These are phyloP conservation scores for Hippophae rhamnoides DNA, from an alignment of 306 rosid genomes.

Conservation along the genomic window DNA sequence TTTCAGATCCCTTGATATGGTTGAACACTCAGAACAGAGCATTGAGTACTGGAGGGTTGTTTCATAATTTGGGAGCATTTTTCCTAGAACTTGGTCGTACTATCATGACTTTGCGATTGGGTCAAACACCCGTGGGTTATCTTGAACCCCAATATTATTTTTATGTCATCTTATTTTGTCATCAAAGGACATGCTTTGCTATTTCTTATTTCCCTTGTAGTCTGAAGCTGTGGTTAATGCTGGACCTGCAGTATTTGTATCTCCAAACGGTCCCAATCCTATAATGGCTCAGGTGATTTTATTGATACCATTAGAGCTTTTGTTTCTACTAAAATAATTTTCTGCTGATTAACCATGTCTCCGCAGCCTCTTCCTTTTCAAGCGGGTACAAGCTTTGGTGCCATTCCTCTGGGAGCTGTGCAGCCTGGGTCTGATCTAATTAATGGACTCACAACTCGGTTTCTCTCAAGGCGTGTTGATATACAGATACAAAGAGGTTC, in stretches of 20 bases:
- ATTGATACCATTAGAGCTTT: conserved; percentile 10
- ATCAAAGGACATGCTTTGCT: conserved; percentile 9
- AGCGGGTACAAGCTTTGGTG: conserved; percentile 57
- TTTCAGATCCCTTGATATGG: conserved; percentile 51
- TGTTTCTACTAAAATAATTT: conserved; percentile 12
- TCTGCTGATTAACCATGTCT: conserved; percentile 39
- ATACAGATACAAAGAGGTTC: conserved; percentile 93
- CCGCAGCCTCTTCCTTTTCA: conserved; percentile 89
- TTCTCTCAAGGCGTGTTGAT: conserved; percentile 84
- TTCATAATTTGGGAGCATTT: conserved; percentile 82
- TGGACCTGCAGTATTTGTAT: conserved; percentile 95
- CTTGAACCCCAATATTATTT: conserved; percentile 12
- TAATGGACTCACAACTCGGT: conserved; percentile 53
- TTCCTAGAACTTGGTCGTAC: conserved; percentile 98
- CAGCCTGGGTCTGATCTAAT: conserved; percentile 64
- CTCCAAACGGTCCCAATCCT: conserved; percentile 83
- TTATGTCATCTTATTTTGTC: conserved; percentile 20
- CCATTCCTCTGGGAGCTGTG: conserved; percentile 62
- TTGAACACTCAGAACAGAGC: conserved; percentile 53
- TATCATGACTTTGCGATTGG: conserved; percentile 76
- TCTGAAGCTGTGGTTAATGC: conserved; percentile 91
- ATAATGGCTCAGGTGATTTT: conserved; percentile 88
- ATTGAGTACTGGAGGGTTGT: conserved; percentile 51
- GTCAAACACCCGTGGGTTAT: conserved; percentile 67
- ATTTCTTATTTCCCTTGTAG: conserved; percentile 33